Evolutionary conservation across 1,139 yeast species (phyloP), one percentile per base, ranked within the genome.

Genomic region (Groenewaldozyma auringiensis): DNA sequence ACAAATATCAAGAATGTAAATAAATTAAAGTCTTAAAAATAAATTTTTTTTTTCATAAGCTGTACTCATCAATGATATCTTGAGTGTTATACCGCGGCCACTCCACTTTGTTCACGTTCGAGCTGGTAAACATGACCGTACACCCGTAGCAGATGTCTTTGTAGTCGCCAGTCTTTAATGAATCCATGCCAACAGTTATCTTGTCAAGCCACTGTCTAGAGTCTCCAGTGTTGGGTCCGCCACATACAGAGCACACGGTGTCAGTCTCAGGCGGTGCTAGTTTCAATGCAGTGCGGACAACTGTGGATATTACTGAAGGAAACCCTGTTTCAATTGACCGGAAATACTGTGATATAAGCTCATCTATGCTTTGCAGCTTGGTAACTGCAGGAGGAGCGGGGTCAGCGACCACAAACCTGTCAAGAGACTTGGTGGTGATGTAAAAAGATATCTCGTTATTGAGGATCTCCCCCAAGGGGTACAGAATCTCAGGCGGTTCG

Each of bases 301-400:
- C 97, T 0, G 98, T 89, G 0, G 96, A 83, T 2, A 94, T 92
- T 2, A 94, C 87, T 44, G 94, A 87, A 0, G 96, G 87, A 58
- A 88, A 89, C 4, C 84, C 94, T 8, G 76, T 73, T 58, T 88
- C 96, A 32, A 89, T 78, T 37, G 74, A 74, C 33, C 69, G 72
- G 57, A 88, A 87, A 62, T 92, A 92, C 46, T 81, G 76, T 36
- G 79, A 70, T 1, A 89, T 81, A 42, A 92, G 71, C 57, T 86
- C 94, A 56, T 85, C 80, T 27, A 92, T 81, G 2, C 95, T 84
- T 72, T 83, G 79, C 53, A 80, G 76, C 61, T 79, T 84, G 18
- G 79, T 76, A 39, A 59, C 59, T 40, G 56, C 54, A 40, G 65
- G 64, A 16, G 59, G 53, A 32, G 41, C 50, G 21, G 44, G 47